Evolutionary conservation across 108 stramenopile species (phyloP), one percentile per base, ranked within the genome.

Genomic region (Cyclotella cryptica): DNA sequence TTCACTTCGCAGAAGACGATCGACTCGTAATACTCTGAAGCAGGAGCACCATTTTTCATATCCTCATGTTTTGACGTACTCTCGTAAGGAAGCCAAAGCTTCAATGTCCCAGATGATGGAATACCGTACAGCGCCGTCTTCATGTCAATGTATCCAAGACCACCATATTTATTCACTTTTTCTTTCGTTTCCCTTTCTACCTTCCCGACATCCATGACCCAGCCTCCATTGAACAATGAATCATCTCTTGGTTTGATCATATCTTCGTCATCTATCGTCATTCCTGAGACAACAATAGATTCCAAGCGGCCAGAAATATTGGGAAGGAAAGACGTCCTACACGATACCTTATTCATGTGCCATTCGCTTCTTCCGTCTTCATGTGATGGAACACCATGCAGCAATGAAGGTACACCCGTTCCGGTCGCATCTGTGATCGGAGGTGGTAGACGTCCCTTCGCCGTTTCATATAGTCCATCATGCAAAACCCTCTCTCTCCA

Each of bases 121-220:
- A 92, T 86, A 59, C 94, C 94, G 71, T 95, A 93, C 60, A 93
- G 62, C 10, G 94, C 94, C 58, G 85, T 89, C 74, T 95, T 95
- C 91, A 92, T 92, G 66, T 95, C 94, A 24, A 93, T 84, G 61
- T 92, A 95, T 27, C 94, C 92, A 71, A 95, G 80, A 17, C 92
- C 94, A 66, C 91, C 92, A 80, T 86, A 88, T 28, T 71, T 68
- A 77, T 88, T 83, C 7, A 95, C 88, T 58, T 90, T 92, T 42
- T 84, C 70, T 70, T 95, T 95, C 0, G 94, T 92, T 1, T 89
- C 85, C 12, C 91, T 80, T 79, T 95, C 94, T 3, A 88, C 66
- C 51, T 86, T 85, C 27, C 88, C 87, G 2, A 95, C 86, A 78
- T 95, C 94, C 75, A 93, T 77, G 4, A 95, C 94, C 94, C 94